A percentile compares a stretch with the other conserved stretches of the same genome.
Evolutionary conservation across 2,329 filamentous ascomycete genomes (phyloP).

Genomic region (Mycocentrospora acerina): DNA sequence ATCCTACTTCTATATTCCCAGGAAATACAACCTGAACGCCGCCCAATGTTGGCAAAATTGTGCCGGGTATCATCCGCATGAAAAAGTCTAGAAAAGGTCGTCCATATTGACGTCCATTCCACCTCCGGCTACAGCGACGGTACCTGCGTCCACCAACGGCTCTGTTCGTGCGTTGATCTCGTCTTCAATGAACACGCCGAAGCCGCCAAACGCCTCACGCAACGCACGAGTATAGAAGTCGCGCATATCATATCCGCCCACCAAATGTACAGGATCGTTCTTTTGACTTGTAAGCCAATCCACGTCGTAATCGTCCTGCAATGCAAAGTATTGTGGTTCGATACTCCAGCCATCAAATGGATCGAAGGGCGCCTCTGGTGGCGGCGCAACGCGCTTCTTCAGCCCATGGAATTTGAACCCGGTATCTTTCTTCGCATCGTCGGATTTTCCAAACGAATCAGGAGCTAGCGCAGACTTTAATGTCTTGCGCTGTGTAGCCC

Average conservation of each 20-base stretch:
- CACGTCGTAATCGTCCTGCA: constrained; percentile 72
- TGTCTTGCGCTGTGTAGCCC: constrained; percentile 61
- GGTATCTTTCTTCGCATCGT: constrained; percentile 29
- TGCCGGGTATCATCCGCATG: constrained; percentile 34
- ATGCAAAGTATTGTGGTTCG: constrained; percentile 64
- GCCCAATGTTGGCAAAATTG: constrained; percentile 25
- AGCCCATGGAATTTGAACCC: constrained; percentile 75
- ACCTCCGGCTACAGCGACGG: constrained; percentile 56
- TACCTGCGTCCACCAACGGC: constrained; percentile 29
- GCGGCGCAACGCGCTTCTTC: constrained; percentile 62
- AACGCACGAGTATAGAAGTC: constrained; percentile 82
- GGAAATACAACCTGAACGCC: constrained; percentile 17
- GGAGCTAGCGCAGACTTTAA: not conserved
- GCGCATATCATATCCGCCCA: constrained; percentile 78
- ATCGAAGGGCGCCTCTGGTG: constrained; percentile 77
- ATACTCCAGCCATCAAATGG: constrained; percentile 78
- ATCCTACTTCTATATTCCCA: not conserved
- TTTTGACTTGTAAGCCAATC: constrained; percentile 69
- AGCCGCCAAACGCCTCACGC: constrained; percentile 84
- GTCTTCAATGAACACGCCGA: constrained; percentile 84
- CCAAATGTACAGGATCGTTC: constrained; percentile 65
- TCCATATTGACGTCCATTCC: constrained; percentile 55
- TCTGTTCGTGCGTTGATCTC: constrained; percentile 55
- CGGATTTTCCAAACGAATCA: constrained; percentile 19
- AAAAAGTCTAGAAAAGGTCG: constrained; percentile 41